Evolutionary conservation across 371 early-diverging fungal genomes (phyloP), one percentile per base, ranked within the genome.

Genomic region (Mortierella sp.): DNA sequence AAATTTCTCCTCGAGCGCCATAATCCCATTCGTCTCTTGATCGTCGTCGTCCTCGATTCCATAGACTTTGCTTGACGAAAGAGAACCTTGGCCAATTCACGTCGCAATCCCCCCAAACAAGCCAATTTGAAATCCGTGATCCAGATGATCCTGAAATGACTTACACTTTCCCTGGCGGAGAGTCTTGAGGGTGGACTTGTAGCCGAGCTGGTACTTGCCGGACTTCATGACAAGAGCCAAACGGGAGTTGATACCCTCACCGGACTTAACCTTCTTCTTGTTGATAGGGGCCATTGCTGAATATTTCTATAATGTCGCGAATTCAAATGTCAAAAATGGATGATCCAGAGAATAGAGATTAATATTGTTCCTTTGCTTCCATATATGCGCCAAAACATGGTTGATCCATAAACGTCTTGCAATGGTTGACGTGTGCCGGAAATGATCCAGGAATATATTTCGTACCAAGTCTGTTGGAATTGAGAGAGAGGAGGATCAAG

Each of bases 151-250:
- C 61, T 54, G 45, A 57, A 49, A 47, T 30, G 54, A 65, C 90
- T 86, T 93, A 95, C 95, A 90, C 93, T 97, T 98, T 87, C 98
- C 98, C 84, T 94, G 93, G 84, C 99, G 95, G 83, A 99, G 89
- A 74, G 95, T 91, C 94, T 97, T 97, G 87, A 99, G 93, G 86
- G 98, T 97, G 78, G 96, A 94, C 93, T 97, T 97, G 95, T 97
- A 97, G 70, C 99, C 99, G 72, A 99, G 94, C 80, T 93, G 89
- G 91, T 94, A 95, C 93, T 98, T 98, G 86, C 99, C 99, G 87
- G 94, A 94, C 95, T 98, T 98, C 96, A 97, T 97, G 81, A 98
- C 99, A 76, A 99, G 95, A 76, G 96, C 96, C 85, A 99, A 93
- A 86, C 97, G 94, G 84, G 97, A 93, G 96, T 98, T 98, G 94